Percentiles rank a stretch among this genome's conserved stretches.
Conservation (phyloP, 305 asterid genomes). For the Lippia alba region DNA sequence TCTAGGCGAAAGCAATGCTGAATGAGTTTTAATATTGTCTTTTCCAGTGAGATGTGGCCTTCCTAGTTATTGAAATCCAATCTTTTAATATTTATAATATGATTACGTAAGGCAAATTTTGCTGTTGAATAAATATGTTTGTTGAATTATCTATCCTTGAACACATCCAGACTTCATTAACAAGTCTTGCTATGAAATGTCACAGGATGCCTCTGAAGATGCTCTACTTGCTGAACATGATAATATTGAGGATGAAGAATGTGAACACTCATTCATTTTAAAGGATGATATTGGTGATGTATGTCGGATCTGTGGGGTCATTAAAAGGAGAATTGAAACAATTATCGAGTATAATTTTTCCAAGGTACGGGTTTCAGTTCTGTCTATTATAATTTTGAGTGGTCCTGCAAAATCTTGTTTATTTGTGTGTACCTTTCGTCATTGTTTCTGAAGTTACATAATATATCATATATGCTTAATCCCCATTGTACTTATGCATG, state of each 20-base stretch:
- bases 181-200: constrained; percentile 30
- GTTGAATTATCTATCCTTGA: constrained; percentile 23
- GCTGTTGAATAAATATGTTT: not conserved
- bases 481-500: constrained; percentile 9
- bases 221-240: constrained; percentile 45
- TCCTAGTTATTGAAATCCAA: constrained; percentile 9
- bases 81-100: constrained; percentile 6
- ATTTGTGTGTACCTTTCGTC: constrained; percentile 24
- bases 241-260: constrained; percentile 65
- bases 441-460: constrained; percentile 23
- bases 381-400: constrained; percentile 24
- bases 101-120: not conserved
- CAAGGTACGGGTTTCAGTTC: constrained; percentile 61
- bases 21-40: no score
- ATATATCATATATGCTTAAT: constrained; percentile 20
- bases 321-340: constrained; percentile 77
- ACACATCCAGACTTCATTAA: constrained; percentile 22
- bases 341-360: constrained; percentile 88
- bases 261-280: constrained; percentile 86
- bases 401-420: constrained; percentile 26
- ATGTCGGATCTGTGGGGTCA: constrained; percentile 95
- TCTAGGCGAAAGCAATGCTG: no score
- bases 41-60: not conserved
- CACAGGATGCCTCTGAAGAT: constrained; percentile 63
- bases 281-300: constrained; percentile 97